Evolutionary conservation across 2,329 filamentous ascomycete species (phyloP).

Genomic region (Calonectria pteridis): DNA sequence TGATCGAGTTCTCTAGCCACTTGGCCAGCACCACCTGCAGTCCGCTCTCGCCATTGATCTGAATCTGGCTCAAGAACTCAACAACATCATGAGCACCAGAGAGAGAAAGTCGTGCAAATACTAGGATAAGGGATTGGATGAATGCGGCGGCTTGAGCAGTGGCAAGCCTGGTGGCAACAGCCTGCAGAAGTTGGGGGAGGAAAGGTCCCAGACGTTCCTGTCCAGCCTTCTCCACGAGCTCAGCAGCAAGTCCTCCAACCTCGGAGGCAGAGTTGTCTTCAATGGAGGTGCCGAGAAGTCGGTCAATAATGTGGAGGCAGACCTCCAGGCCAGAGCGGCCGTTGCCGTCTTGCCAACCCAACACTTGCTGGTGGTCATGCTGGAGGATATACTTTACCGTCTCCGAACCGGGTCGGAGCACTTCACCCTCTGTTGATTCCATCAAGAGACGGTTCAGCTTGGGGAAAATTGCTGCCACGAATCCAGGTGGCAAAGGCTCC

Average conservation of each 20-base stretch:
- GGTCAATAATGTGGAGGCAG: constrained; percentile 91
- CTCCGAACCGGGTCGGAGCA: constrained; percentile 87
- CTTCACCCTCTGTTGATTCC: constrained; percentile 85
- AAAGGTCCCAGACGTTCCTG: constrained; percentile 92
- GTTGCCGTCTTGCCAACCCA: constrained; percentile 84
- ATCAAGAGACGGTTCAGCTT: constrained; percentile 88
- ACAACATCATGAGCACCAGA: constrained; percentile 90
- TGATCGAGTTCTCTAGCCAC: constrained; percentile 97
- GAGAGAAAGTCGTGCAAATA: constrained; percentile 91
- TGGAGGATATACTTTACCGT: constrained; percentile 90
- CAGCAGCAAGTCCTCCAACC: constrained; percentile 92
- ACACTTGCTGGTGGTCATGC: constrained; percentile 91
- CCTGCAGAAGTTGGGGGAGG: constrained; percentile 86
- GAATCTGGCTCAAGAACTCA: constrained; percentile 87
- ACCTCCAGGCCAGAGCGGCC: constrained; percentile 89
- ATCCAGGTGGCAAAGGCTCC: constrained; percentile 87
- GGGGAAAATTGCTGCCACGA: constrained; percentile 86
- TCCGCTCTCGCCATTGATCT: constrained; percentile 84
- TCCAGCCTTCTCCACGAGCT: constrained; percentile 95
- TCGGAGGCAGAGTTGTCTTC: constrained; percentile 96
- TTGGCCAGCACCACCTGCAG: constrained; percentile 90
- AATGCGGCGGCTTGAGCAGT: constrained; percentile 88
- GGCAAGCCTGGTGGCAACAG: constrained; percentile 86
- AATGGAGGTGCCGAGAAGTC: constrained; percentile 84
- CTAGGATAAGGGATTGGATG: constrained; percentile 94